A percentile compares a stretch with the other conserved stretches of the same genome.
phyloP scores from a whole-genome alignment of 306 rosid genomes.

The Quercus agrifolia region DNA sequence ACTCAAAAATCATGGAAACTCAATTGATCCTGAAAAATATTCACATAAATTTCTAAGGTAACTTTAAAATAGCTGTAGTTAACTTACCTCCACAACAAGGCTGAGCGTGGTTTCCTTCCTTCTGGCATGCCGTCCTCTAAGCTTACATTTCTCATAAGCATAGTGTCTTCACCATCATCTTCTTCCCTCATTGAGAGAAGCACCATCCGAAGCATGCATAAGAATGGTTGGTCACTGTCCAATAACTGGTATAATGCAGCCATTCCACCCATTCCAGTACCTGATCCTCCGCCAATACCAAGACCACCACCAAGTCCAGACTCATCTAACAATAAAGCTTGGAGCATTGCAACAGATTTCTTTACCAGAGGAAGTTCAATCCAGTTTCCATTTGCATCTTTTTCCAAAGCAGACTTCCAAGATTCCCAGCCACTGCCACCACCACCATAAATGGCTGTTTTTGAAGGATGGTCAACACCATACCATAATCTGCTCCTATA shows the following conservation, averaged over 20 bases:
- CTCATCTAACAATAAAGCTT: slow-evolving; percentile 86
- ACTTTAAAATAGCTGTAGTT: neutral
- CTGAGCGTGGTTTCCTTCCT: slow-evolving; percentile 70
- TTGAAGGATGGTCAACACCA: slow-evolving; percentile 88
- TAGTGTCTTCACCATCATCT: slow-evolving; percentile 64
- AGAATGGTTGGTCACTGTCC: slow-evolving; percentile 98
- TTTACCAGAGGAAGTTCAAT: slow-evolving; percentile 85
- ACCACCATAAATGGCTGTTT: slow-evolving; percentile 61
- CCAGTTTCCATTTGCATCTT: slow-evolving; percentile 82
- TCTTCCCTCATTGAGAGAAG: slow-evolving; percentile 97
- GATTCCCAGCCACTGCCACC: slow-evolving; percentile 90
- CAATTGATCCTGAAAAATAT: neutral
- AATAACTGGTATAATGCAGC: slow-evolving; percentile 83
- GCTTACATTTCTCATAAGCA: slow-evolving; percentile 44
- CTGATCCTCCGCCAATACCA: slow-evolving; percentile 98
- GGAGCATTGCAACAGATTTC: slow-evolving; percentile 93
- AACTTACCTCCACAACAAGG: slow-evolving; percentile 87
- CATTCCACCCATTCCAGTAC: slow-evolving; percentile 99
- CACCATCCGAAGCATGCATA: slow-evolving; percentile 98
- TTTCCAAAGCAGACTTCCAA: slow-evolving; percentile 82
- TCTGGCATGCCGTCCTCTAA: slow-evolving; percentile 52
- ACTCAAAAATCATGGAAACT: too few relatives aligned
- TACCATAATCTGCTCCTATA: slow-evolving; percentile 93
- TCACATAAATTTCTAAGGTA: neutral
- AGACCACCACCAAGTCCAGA: slow-evolving; percentile 98